Evolutionary conservation across 345 rosid species (phyloP).

Genomic region (Lumnitzera littorea): DNA sequence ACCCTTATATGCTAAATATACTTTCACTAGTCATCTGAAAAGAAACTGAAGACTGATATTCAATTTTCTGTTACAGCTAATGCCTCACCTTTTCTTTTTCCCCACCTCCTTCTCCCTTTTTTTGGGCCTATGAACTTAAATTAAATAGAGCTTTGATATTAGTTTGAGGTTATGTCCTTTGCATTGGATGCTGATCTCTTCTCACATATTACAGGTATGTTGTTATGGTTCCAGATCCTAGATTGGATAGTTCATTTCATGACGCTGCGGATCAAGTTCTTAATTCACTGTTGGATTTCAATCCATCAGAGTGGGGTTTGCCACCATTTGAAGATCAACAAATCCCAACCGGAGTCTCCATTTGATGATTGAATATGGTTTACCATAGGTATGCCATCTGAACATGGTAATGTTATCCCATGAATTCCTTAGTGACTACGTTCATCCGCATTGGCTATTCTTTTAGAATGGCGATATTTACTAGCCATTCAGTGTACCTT

Average conservation of each 20-base stretch:
- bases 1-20: too few relatives aligned
- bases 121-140: neutral
- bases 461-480: too few relatives aligned
- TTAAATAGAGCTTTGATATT: neutral
- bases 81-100: neutral
- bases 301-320: constrained; percentile 64
- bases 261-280: constrained; percentile 66
- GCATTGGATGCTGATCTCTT: neutral
- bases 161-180: neutral
- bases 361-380: too few relatives aligned
- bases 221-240: constrained; percentile 88
- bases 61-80: neutral
- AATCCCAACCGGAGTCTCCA: constrained; percentile 1
- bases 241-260: constrained; percentile 61
- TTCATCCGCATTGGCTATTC: too few relatives aligned
- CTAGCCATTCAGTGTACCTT: too few relatives aligned
- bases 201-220: constrained; percentile 39
- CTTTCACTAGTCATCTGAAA: too few relatives aligned
- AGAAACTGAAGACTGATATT: neutral
- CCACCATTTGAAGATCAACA: constrained; percentile 46
- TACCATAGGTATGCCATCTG: too few relatives aligned
- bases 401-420: too few relatives aligned
- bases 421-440: too few relatives aligned
- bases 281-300: constrained; percentile 56
- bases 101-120: neutral